Base-by-base conservation (phyloP, 305 asterid species). In the Rubia occidens region DNA sequence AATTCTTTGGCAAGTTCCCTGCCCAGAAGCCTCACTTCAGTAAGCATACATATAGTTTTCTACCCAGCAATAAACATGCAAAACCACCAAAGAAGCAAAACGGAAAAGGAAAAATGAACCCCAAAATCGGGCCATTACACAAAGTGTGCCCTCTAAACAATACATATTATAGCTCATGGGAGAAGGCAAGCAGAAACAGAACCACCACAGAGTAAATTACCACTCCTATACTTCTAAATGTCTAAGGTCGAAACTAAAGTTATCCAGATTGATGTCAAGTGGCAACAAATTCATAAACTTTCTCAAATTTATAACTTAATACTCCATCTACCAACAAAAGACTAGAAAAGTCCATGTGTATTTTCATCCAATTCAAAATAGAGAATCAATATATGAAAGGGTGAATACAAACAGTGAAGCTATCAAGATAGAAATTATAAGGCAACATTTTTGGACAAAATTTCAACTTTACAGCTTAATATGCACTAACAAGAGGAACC, bases 1-100 rank as follows among this genome's bases (percentile, higher is more conserved):
- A 88, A 71, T 71, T 86, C 96, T 76, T 81, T 80, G 8, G 93
- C 96, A 70, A 89, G 96, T 76, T 92, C 96, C 84, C 98, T 89
- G 93, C 71, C 73, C 60, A 60, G 72, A 40, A 64, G 68, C 65
- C 64, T 6, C 49, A 71, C 68, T 10, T 60, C 37, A 15, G 64
- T 54, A 62, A 35, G 0, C 51, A 45, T 17, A 39, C 15, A 32
- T 40, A 47, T 9, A 13, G 21, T n/a, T 11, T 24, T 10, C 17
- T 14, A 39, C 66, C 60, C 4, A 54, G 60, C 5, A 17, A 54
- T 18, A 18, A 17, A 21, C 24, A 37, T 17, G 20, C 64, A 71
- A 17, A 40, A 40, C 6, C 14, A 78, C n/a, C 17, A 60, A n/a
- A 14, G n/a, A 43, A 51, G 10, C n/a, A 24, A 59, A 7, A 24